phyloP scores from a whole-genome alignment of 495 filamentous ascomycete genomes.

The Usnea hakonensis region DNA sequence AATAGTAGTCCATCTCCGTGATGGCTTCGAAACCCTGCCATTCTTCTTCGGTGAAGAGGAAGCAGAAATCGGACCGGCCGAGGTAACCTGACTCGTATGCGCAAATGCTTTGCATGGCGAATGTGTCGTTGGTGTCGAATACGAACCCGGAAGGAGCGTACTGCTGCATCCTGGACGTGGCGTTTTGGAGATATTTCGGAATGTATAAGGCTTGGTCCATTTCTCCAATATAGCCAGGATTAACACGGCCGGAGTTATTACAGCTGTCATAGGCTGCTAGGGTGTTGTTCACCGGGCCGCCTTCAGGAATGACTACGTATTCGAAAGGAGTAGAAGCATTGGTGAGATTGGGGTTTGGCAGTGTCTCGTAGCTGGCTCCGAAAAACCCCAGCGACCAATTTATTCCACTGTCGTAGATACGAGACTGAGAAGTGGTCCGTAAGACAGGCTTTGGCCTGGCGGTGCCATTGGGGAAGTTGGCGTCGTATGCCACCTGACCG shows the following conservation, averaged over 20 bases:
- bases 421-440: conserved; percentile 42
- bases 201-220: conserved; percentile 29
- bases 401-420: conserved; percentile 43
- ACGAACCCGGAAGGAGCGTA: conserved; percentile 31
- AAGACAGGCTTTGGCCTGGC: conserved; percentile 38
- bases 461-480: conserved; percentile 40
- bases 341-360: conserved; percentile 24
- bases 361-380: conserved; percentile 28
- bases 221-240: conserved; percentile 31
- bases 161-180: conserved; percentile 29
- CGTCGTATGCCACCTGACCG: conserved; percentile 37
- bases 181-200: conserved; percentile 27
- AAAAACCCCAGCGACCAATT: conserved; percentile 39
- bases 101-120: conserved; percentile 38
- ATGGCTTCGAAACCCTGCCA: conserved; percentile 37
- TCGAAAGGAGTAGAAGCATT: conserved; percentile 28
- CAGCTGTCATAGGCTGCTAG: conserved; percentile 36
- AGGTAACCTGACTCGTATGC: conserved; percentile 34
- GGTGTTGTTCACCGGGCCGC: conserved; percentile 37
- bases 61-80: conserved; percentile 30
- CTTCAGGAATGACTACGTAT: conserved; percentile 34
- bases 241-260: conserved; percentile 23
- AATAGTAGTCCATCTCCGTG: conserved; percentile 35
- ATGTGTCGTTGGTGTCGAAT: conserved; percentile 35
- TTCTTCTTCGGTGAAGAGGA: conserved; percentile 33